phyloP scores from a whole-genome alignment of 208 protist species.

The Phytomonas sp. region DNA sequence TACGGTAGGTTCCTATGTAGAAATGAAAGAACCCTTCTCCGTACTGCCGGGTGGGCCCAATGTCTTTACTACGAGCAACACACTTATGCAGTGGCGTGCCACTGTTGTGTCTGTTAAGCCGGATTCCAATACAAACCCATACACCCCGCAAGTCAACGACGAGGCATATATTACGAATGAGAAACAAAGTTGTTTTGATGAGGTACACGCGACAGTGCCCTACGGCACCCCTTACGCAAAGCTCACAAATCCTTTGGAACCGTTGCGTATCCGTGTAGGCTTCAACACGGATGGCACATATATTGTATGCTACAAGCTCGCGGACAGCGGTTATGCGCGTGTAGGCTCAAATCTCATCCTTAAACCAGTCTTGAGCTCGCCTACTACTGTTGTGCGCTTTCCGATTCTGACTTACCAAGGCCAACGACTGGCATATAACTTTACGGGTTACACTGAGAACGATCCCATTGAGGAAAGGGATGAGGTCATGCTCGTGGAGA shows the following conservation, averaged over 20 bases:
- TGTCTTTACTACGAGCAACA: conserved; percentile 55
- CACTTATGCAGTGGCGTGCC: conserved; percentile 73
- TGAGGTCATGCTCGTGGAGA: conserved; percentile 58
- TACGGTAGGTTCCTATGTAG: conserved; percentile 38
- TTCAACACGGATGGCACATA: conserved; percentile 39
- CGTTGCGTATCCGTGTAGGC: conserved; percentile 52
- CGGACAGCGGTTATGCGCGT: conserved; percentile 67
- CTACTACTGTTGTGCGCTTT: conserved; percentile 18
- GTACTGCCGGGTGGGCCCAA: conserved; percentile 54
- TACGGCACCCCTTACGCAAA: conserved; percentile 47
- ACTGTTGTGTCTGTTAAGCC: conserved; percentile 39
- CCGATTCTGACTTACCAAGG: conserved; percentile 59
- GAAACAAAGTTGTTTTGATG: conserved; percentile 66
- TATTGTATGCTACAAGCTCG: conserved; percentile 71
- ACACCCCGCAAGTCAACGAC: conserved; percentile 30
- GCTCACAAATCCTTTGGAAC: conserved; percentile 10
- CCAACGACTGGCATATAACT: conserved; percentile 59
- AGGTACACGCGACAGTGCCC: conserved; percentile 29
- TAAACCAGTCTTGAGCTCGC: conserved; percentile 33
- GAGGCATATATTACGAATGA: conserved; percentile 54
- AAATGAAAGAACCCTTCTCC: conserved; percentile 29
- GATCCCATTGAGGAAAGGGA: conserved; percentile 28
- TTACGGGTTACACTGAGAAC: conserved; percentile 24
- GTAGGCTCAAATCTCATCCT: conserved; percentile 29
- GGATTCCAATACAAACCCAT: conserved; percentile 17